A percentile compares a stretch with the other conserved stretches of the same genome.
phyloP scores from a whole-genome alignment of 805 yeast species.

The Maudiozyma bulderi region DNA sequence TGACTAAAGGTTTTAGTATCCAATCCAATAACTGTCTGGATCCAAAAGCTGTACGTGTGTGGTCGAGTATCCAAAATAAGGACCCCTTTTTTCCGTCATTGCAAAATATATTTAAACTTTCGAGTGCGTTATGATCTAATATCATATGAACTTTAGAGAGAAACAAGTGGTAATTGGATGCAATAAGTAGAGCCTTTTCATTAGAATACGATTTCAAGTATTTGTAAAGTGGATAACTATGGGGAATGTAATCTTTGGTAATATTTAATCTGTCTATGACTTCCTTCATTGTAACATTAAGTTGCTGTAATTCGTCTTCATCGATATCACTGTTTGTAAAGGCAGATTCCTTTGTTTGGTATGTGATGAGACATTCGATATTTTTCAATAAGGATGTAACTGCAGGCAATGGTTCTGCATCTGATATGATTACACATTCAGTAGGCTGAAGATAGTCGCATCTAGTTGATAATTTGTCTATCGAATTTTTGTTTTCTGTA shows the following conservation, averaged over 20 bases:
- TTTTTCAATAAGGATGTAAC: constrained; percentile 31
- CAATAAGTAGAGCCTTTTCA: constrained; percentile 43
- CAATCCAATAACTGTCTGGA: constrained; percentile 56
- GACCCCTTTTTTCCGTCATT: constrained; percentile 54
- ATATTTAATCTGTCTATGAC: background rate
- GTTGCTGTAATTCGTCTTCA: background rate
- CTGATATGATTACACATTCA: constrained; percentile 43
- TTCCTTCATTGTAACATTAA: background rate
- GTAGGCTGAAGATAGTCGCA: constrained; percentile 65
- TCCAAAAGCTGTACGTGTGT: constrained; percentile 74
- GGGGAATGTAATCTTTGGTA: constrained; percentile 17
- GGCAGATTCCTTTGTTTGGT: background rate
- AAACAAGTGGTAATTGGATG: constrained; percentile 45
- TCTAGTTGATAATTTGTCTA: constrained; percentile 66
- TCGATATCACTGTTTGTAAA: background rate
- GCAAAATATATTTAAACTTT: constrained; percentile 69
- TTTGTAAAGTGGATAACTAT: constrained; percentile 27
- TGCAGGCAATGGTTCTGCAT: constrained; percentile 2
- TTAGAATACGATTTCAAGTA: constrained; percentile 60
- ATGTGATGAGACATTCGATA: background rate
- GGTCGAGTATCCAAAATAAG: constrained; percentile 69
- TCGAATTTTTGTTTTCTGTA: constrained; percentile 40
- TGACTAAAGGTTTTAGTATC: constrained; percentile 63
- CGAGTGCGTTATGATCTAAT: constrained; percentile 55
- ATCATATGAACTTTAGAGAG: constrained; percentile 34